These are phyloP conservation scores for Fusarium humuli DNA, from an alignment of 2,329 filamentous ascomycete genomes.

Conservation along the genomic window DNA sequence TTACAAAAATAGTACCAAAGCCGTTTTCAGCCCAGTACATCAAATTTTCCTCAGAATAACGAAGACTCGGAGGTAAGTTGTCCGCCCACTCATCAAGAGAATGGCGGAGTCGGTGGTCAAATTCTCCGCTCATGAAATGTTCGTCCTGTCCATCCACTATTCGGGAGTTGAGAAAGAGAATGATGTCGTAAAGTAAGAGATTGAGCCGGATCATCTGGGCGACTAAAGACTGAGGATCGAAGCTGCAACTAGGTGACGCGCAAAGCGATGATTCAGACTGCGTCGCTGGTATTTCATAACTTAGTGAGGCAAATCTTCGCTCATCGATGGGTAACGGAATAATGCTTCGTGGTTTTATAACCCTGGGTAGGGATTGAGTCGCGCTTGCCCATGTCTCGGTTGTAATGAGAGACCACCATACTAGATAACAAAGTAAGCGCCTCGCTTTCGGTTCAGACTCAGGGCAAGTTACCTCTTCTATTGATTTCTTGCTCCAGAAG, in stretches of 20 bases:
- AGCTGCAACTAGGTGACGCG: not conserved
- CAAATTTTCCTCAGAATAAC: not conserved
- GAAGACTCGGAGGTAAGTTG: not conserved
- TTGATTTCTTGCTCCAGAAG: constrained; percentile 3
- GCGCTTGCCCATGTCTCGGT: constrained; percentile 16
- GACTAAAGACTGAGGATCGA: not conserved
- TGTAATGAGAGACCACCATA: constrained; percentile 19
- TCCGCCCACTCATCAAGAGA: not conserved
- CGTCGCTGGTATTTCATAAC: not conserved
- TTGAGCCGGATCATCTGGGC: constrained; percentile 5
- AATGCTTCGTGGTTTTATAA: not conserved
- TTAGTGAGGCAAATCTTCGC: not conserved
- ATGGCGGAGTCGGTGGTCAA: not conserved
- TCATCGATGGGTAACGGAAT: constrained; percentile 5
- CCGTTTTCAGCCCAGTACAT: not conserved
- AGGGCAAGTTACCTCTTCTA: not conserved
- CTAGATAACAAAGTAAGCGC: not conserved
- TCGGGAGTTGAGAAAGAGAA: not conserved
- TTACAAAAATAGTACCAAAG: not conserved
- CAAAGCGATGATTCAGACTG: too few species aligned
- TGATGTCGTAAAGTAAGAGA: not conserved
- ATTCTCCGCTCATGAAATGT: not conserved
- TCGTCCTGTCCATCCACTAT: not conserved
- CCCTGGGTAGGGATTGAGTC: constrained; percentile 7
- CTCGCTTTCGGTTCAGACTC: not conserved